phyloP scores from a whole-genome alignment of 805 yeast genomes.

The Candida silvatica region DNA sequence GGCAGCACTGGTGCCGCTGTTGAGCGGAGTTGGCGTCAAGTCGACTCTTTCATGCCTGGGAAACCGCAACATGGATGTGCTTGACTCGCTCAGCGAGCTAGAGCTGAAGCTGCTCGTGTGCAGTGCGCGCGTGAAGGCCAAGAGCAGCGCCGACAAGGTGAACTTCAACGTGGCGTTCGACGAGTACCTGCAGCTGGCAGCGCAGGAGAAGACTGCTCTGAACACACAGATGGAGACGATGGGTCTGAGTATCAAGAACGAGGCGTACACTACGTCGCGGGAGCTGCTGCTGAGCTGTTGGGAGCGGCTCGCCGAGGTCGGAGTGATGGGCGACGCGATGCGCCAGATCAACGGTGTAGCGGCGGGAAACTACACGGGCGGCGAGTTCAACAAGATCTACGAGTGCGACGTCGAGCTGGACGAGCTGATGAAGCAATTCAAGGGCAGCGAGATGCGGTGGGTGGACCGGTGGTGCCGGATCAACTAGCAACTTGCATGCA shows the following conservation, averaged over 20 bases:
- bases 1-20: conserved; percentile 33
- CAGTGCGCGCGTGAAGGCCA: conserved; percentile 63
- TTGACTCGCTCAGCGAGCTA: conserved; percentile 49
- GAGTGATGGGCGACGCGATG: conserved; percentile 9
- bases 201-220: conserved; percentile 30
- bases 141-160: conserved; percentile 46
- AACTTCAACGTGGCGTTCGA: conserved; percentile 72
- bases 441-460: conserved; percentile 8
- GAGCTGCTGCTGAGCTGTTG: conserved; percentile 10
- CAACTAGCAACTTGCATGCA: background rate
- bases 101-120: conserved; percentile 67
- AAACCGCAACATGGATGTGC: conserved; percentile 11
- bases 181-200: conserved; percentile 59
- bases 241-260: conserved; percentile 7
- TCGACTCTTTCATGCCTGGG: conserved; percentile 3
- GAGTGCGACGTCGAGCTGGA: conserved; percentile 43
- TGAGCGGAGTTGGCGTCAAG: conserved; percentile 12
- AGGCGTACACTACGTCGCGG: conserved; percentile 3
- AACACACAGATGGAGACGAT: conserved; percentile 8
- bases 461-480: conserved; percentile 18
- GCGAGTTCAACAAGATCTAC: conserved; percentile 37
- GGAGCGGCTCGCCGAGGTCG: conserved; percentile 10
- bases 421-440: conserved; percentile 31
- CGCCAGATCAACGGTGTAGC: conserved; percentile 17
- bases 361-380: conserved; percentile 15